A percentile compares a stretch with the other conserved stretches of the same genome.
These are phyloP conservation scores for Fallopia convolvulus DNA, from an alignment of 148 eudicot species.

Conservation along the genomic window DNA sequence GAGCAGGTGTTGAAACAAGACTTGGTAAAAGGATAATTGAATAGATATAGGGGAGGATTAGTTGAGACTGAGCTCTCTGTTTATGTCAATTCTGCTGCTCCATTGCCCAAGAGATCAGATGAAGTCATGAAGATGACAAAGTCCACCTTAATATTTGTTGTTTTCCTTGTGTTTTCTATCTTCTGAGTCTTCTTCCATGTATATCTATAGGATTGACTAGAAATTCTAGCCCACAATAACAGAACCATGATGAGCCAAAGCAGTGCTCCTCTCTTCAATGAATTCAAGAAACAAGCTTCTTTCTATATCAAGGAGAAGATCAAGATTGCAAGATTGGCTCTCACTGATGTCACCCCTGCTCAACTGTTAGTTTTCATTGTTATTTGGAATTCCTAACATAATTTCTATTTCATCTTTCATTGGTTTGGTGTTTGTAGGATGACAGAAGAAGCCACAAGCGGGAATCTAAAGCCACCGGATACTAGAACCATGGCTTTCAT, in stretches of 20 bases:
- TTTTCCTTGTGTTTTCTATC: constrained; percentile 10
- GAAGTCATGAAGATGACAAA: constrained; percentile 1
- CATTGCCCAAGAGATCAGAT: background rate
- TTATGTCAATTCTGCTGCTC: constrained; percentile 15
- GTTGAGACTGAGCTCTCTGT: constrained; percentile 18
- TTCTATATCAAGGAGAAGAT: constrained; percentile 90
- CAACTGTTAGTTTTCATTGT: constrained; percentile 45
- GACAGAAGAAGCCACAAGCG: constrained; percentile 86
- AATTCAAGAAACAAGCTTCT: constrained; percentile 86
- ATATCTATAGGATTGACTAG: constrained; percentile 22
- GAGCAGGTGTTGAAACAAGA: background rate
- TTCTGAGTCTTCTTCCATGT: background rate
- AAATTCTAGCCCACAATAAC: constrained; percentile 20
- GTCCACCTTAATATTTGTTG: background rate
- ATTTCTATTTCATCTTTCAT: background rate
- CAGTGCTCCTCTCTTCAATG: constrained; percentile 36
- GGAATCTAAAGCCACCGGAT: constrained; percentile 65
- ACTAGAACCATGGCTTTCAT: constrained; percentile 56
- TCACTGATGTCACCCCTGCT: constrained; percentile 90
- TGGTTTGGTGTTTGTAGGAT: constrained; percentile 31
- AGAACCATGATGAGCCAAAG: constrained; percentile 6
- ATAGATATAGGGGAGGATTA: constrained; percentile 19
- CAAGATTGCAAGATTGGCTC: constrained; percentile 84
- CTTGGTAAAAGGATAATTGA: background rate
- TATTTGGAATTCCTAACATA: background rate